These are phyloP conservation scores for Fusarium zealandicum DNA, from an alignment of 2,329 filamentous ascomycete species.

Conservation along the genomic window DNA sequence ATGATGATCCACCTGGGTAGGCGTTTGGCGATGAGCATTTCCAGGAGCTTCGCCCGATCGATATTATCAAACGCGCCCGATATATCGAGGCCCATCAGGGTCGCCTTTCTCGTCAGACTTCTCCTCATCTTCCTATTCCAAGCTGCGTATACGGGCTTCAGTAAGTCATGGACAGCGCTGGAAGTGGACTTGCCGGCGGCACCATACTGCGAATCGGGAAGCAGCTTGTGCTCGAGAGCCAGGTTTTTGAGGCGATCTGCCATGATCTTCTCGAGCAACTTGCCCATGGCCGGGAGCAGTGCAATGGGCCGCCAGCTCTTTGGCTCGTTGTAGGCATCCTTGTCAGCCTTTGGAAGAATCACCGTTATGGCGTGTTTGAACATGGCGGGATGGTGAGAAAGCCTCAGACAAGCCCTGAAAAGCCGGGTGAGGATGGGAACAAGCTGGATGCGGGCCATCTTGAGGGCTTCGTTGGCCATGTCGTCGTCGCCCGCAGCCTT, in stretches of 20 bases:
- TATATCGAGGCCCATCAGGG: constrained; percentile 9
- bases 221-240: not conserved
- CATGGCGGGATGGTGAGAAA: constrained; percentile 3
- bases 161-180: not conserved
- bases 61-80: constrained; percentile 1
- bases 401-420: constrained; percentile 7
- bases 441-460: not conserved
- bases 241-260: constrained; percentile 3
- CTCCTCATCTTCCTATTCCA: constrained; percentile 2
- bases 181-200: constrained; percentile 5
- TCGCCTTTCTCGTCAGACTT: not conserved
- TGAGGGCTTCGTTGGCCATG: constrained; percentile 11
- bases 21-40: not conserved
- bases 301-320: constrained; percentile 13
- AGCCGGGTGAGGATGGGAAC: not conserved
- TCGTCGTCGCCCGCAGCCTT: constrained; percentile 4
- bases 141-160: not conserved
- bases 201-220: constrained; percentile 10
- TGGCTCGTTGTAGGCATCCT: not conserved
- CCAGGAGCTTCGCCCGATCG: not conserved
- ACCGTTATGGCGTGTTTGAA: constrained; percentile 11
- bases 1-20: constrained; percentile 4
- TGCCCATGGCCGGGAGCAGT: constrained; percentile 4
- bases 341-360: constrained; percentile 7
- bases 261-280: constrained; percentile 11